Conservation (phyloP, 495 filamentous ascomycete species). For the Durotheca rogersii region DNA sequence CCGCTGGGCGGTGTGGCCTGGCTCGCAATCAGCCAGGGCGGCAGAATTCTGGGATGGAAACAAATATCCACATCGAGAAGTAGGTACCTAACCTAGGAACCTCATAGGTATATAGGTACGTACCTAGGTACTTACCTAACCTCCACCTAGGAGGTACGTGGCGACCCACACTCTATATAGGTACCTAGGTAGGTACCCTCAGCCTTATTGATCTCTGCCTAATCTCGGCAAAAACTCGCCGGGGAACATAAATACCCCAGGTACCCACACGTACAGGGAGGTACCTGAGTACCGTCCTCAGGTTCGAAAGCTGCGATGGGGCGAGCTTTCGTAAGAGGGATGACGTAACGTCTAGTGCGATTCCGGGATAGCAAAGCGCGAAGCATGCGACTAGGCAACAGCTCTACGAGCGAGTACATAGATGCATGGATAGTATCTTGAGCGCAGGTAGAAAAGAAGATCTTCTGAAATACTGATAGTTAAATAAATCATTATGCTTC, state of each 20-base stretch:
- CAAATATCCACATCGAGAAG: neutral
- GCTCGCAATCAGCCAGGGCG: conserved; percentile 2
- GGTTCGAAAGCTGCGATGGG: too few relatives aligned
- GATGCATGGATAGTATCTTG: neutral
- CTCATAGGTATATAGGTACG: neutral
- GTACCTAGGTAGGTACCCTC: neutral
- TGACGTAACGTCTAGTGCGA: too few relatives aligned
- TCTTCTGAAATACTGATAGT: neutral
- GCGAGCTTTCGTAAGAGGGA: too few relatives aligned
- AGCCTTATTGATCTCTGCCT: neutral
- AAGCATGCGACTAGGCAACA: too few relatives aligned
- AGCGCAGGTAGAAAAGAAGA: neutral
- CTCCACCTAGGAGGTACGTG: neutral
- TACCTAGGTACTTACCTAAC: neutral
- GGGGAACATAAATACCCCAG: too few relatives aligned
- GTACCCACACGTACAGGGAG: too few relatives aligned
- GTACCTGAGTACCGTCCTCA: too few relatives aligned
- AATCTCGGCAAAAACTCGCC: too few relatives aligned
- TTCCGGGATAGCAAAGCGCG: too few relatives aligned
- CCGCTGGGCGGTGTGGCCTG: neutral
- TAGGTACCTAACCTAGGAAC: neutral
- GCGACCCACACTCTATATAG: neutral
- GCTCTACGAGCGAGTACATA: too few relatives aligned
- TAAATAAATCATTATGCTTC: neutral
- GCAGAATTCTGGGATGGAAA: conserved; percentile 2